Percentiles rank a stretch among this genome's conserved stretches.
Evolutionary conservation across 768 basidiomycete species (phyloP).

Genomic region (Serendipita sp.): DNA sequence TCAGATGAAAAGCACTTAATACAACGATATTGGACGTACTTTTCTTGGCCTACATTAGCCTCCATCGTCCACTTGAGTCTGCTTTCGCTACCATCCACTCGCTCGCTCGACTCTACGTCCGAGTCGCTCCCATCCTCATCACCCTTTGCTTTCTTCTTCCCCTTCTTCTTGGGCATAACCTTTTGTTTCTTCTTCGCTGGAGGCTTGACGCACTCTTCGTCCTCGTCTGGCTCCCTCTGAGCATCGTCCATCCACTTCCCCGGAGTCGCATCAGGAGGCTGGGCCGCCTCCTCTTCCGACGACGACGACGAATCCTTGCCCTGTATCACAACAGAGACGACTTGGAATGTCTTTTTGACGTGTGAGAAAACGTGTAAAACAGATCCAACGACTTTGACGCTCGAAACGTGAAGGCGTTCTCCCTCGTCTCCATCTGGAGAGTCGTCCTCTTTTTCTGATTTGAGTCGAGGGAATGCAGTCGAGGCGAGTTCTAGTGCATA

Average conservation of each 20-base stretch:
- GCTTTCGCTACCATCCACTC: not conserved
- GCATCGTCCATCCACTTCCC: not conserved
- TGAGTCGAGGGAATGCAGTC: constrained; percentile 15
- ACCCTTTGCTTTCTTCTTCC: not conserved
- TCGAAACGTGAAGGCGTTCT: constrained; percentile 21
- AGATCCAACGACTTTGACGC: constrained; percentile 39
- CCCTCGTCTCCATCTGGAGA: not conserved
- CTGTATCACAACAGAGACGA: constrained; percentile 11
- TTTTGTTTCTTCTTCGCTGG: not conserved
- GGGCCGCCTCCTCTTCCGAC: not conserved
- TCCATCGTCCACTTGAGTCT: constrained; percentile 7
- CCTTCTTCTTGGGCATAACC: not conserved
- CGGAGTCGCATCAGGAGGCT: not conserved
- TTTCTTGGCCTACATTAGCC: constrained; percentile 4
- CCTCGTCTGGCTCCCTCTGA: not conserved
- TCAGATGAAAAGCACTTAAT: constrained; percentile 10
- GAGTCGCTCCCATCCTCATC: not conserved
- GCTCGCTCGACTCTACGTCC: not conserved
- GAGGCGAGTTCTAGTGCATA: not conserved
- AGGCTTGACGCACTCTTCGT: constrained; percentile 5
- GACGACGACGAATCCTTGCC: not conserved
- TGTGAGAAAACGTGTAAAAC: constrained; percentile 81
- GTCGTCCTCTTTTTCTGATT: not conserved
- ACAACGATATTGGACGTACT: constrained; percentile 8
- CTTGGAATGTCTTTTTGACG: constrained; percentile 59